Conservation (phyloP, 257 asterid genomes). For the Rubia yunnanensis region DNA sequence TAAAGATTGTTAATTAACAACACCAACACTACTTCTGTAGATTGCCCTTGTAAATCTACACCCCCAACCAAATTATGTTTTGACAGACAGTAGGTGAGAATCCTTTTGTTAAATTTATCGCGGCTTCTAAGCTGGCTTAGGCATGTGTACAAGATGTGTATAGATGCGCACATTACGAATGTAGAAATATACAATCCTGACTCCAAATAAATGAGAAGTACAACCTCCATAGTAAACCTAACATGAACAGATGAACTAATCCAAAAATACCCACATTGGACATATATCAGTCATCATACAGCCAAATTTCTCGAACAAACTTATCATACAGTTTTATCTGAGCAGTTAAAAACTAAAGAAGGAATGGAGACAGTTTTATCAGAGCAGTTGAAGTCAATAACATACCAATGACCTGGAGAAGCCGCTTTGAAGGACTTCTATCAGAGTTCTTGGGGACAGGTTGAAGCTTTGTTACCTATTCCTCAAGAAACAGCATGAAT, state of each 20-base stretch:
- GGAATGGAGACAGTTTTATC: not conserved
- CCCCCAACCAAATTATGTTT: not conserved
- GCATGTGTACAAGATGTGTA: not conserved
- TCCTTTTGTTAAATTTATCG: not conserved
- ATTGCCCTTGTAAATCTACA: not conserved
- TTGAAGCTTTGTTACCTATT: slow-evolving; percentile 57
- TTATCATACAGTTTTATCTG: not conserved
- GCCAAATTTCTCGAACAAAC: not conserved
- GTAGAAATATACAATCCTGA: not conserved
- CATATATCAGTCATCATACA: not conserved
- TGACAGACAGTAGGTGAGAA: not conserved
- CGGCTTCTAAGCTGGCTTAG: not conserved
- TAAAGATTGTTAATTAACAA: not conserved
- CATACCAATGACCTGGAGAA: slow-evolving; percentile 94
- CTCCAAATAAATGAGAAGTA: not conserved
- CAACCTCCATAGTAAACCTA: not conserved
- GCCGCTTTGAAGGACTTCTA: slow-evolving; percentile 59
- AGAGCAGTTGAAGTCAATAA: slow-evolving; percentile 4
- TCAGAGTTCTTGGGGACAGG: slow-evolving; percentile 61
- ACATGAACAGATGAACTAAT: not conserved
- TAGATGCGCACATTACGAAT: too few relatives aligned
- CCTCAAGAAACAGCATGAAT: slow-evolving; percentile 19
- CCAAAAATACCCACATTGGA: not conserved
- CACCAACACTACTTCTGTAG: not conserved
- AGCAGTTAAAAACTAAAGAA: not conserved